These are phyloP conservation scores for Fusarium xyrophilum DNA, from an alignment of 2,329 filamentous ascomycete genomes.

Conservation along the genomic window DNA sequence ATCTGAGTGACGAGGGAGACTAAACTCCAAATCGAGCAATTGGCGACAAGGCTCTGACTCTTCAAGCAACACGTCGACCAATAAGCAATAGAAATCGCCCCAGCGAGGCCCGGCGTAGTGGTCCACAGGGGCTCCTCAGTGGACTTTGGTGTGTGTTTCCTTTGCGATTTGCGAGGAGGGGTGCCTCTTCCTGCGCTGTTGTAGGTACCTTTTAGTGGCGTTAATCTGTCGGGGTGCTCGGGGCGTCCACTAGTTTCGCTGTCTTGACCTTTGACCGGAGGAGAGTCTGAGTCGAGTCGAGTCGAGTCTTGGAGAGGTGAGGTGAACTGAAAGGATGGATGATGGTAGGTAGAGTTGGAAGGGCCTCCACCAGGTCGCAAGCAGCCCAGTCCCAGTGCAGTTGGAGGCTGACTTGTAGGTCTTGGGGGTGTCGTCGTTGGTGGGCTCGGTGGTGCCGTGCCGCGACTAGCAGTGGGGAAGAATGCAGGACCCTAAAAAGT, in stretches of 20 bases:
- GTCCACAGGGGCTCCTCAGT: constrained; percentile 38
- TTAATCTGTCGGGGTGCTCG: constrained; percentile 22
- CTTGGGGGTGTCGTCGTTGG: constrained; percentile 12
- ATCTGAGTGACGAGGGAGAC: constrained; percentile 38
- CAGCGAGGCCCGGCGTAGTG: constrained; percentile 39
- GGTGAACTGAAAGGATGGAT: neutral
- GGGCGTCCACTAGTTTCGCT: constrained; percentile 7
- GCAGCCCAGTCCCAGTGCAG: constrained; percentile 17
- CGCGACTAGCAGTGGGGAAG: constrained; percentile 25
- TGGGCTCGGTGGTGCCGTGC: constrained; percentile 33
- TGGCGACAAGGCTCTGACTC: constrained; percentile 27
- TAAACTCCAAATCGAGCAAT: constrained; percentile 31
- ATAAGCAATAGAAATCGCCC: constrained; percentile 25
- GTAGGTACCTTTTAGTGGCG: constrained; percentile 21
- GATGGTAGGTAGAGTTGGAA: neutral
- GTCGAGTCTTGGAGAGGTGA: neutral
- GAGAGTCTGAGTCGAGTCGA: constrained; percentile 11
- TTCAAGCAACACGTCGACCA: constrained; percentile 17
- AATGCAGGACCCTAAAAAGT: constrained; percentile 35
- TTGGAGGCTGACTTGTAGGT: constrained; percentile 22
- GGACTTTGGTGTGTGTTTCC: constrained; percentile 24
- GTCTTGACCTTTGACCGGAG: constrained; percentile 13
- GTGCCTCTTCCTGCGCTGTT: neutral
- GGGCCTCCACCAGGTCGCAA: neutral
- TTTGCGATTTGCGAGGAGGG: constrained; percentile 18